Conservation (phyloP, 2,329 filamentous ascomycete genomes). For the Aspergillus candidus region DNA sequence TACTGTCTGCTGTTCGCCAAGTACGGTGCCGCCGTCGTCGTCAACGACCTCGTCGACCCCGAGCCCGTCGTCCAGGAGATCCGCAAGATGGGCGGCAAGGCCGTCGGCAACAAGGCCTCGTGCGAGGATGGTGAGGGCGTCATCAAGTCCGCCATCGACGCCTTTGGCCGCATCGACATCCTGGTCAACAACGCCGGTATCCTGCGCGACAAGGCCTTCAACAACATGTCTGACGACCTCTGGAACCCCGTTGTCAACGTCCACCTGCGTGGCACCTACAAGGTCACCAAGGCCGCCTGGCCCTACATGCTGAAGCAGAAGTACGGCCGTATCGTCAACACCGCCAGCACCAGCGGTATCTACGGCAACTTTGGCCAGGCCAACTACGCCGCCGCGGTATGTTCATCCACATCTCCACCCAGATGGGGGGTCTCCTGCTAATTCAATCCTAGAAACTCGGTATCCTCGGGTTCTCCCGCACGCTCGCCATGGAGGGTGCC, state of each 20-base stretch:
- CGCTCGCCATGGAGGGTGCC: conserved; percentile 82
- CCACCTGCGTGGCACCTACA: conserved; percentile 91
- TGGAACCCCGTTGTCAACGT: conserved; percentile 93
- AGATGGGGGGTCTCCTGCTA: neutral
- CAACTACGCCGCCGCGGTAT: conserved; percentile 86
- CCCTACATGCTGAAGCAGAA: conserved; percentile 97
- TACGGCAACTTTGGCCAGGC: conserved; percentile 99
- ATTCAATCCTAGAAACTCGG: conserved; percentile 61
- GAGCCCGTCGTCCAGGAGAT: conserved; percentile 90
- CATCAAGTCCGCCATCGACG: conserved; percentile 88
- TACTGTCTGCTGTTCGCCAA: conserved; percentile 86
- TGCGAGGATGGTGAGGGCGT: conserved; percentile 88
- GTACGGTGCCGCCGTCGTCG: conserved; percentile 75
- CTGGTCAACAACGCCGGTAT: conserved; percentile 98
- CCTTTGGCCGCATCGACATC: conserved; percentile 89
- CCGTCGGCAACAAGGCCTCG: conserved; percentile 86
- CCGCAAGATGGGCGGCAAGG: conserved; percentile 79
- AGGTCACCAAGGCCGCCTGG: conserved; percentile 95
- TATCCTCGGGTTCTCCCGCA: conserved; percentile 91
- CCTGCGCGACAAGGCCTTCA: conserved; percentile 93
- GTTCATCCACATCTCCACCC: conserved; percentile 31
- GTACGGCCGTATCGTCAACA: conserved; percentile 95
- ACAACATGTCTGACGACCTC: conserved; percentile 90
- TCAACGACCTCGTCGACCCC: conserved; percentile 93
- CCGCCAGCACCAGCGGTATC: conserved; percentile 91